A percentile compares a stretch with the other conserved stretches of the same genome.
These are phyloP conservation scores for Datura wrightii DNA, from an alignment of 257 asterid species.

Conservation along the genomic window DNA sequence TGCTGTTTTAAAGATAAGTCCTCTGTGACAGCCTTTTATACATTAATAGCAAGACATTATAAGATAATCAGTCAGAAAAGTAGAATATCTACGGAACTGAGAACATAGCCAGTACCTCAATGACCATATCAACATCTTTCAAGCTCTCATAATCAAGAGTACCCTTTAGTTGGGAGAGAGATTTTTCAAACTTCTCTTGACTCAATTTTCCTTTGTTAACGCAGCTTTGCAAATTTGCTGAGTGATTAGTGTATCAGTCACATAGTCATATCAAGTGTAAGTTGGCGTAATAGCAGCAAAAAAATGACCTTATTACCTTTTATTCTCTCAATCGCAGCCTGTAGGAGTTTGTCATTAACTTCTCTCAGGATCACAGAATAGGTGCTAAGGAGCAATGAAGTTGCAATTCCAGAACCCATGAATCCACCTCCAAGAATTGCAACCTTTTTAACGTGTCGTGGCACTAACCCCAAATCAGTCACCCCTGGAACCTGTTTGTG, in stretches of 20 bases:
- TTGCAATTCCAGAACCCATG: slow-evolving; percentile 99
- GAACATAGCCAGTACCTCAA: slow-evolving; percentile 68
- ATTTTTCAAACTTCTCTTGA: slow-evolving; percentile 71
- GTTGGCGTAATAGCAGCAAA: slow-evolving; percentile 20
- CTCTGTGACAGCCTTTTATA: slow-evolving; percentile 88
- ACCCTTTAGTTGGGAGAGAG: slow-evolving; percentile 78
- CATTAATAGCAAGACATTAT: neutral
- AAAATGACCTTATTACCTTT: slow-evolving; percentile 65
- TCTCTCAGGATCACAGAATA: slow-evolving; percentile 84
- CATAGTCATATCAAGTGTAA: slow-evolving; percentile 16
- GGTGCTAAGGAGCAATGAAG: slow-evolving; percentile 73
- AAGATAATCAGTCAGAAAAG: neutral
- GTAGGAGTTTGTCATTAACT: slow-evolving; percentile 83
- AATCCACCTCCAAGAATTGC: slow-evolving; percentile 96
- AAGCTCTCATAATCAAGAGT: slow-evolving; percentile 85
- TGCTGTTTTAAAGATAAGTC: slow-evolving; percentile 86
- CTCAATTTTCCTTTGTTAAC: slow-evolving; percentile 90
- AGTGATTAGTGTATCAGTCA: slow-evolving; percentile 24
- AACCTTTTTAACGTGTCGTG: slow-evolving; percentile 78
- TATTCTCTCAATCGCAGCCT: slow-evolving; percentile 79
- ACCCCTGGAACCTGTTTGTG: slow-evolving; percentile 84
- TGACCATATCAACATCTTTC: slow-evolving; percentile 89
- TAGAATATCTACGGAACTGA: neutral
- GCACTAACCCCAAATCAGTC: slow-evolving; percentile 76
- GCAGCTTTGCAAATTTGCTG: slow-evolving; percentile 83